Conservation (phyloP, 306 rosid genomes). For the Luffa aegyptiaca region DNA sequence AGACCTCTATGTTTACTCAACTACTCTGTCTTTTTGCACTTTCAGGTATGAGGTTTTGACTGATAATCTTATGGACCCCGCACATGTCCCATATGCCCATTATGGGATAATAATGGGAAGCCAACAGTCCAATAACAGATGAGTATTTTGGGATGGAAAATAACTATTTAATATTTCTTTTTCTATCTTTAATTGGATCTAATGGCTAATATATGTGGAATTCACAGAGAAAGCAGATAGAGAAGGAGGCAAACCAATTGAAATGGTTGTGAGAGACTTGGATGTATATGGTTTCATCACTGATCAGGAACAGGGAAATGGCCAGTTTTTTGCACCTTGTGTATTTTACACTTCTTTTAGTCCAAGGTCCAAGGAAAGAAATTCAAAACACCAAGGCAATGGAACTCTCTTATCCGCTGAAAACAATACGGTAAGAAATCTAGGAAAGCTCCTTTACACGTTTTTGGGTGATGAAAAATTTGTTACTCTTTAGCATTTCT, state of each 20-base stretch:
- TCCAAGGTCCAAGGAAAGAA: neutral
- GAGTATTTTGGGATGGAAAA: neutral
- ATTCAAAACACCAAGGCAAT: conserved; percentile 18
- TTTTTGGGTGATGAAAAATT: neutral
- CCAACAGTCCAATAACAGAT: neutral
- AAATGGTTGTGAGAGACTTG: conserved; percentile 32
- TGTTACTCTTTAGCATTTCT: neutral
- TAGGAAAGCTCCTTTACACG: neutral
- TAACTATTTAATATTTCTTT: neutral
- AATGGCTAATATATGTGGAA: neutral
- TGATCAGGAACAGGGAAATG: conserved; percentile 35
- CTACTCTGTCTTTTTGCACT: neutral
- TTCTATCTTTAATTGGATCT: neutral
- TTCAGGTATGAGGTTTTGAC: conserved; percentile 11
- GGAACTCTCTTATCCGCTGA: neutral
- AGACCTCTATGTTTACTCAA: neutral
- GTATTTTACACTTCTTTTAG: conserved; percentile 28
- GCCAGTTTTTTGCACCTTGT: conserved; percentile 57
- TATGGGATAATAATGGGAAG: neutral
- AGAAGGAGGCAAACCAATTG: conserved; percentile 93
- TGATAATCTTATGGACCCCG: conserved; percentile 18
- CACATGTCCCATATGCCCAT: conserved; percentile 15
- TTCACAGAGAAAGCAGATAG: conserved; percentile 63
- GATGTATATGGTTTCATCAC: conserved; percentile 55
- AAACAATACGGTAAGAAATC: neutral